phyloP scores from a whole-genome alignment of 179 eudicot species.

The Silene noctiflora region DNA sequence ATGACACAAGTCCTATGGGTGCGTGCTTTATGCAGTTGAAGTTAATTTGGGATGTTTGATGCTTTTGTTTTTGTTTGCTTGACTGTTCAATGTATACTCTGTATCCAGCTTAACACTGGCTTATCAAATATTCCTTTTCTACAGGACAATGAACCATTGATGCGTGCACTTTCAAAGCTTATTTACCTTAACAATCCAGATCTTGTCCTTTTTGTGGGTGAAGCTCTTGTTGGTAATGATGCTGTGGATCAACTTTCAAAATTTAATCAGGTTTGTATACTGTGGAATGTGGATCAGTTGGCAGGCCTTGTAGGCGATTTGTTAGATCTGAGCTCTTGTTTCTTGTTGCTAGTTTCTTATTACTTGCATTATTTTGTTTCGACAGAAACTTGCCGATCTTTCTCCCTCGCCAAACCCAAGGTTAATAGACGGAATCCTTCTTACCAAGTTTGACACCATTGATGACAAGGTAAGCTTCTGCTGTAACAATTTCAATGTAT shows the following conservation, averaged over 20 bases:
- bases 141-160: conserved; percentile 96
- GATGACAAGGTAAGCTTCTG: conserved; percentile 70
- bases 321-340: background rate
- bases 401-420: conserved; percentile 72
- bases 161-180: conserved; percentile 94
- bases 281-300: background rate
- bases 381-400: conserved; percentile 92
- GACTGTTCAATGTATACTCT: background rate
- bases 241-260: conserved; percentile 93
- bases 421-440: conserved; percentile 93
- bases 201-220: conserved; percentile 93
- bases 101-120: background rate
- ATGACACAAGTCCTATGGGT: background rate
- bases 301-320: background rate
- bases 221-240: conserved; percentile 97
- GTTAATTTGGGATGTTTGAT: conserved; percentile 3
- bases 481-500: background rate
- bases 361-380: background rate
- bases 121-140: background rate
- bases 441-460: conserved; percentile 95
- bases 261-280: conserved; percentile 73
- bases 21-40: background rate
- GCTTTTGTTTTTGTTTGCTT: background rate
- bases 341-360: background rate
- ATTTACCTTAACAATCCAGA: conserved; percentile 83